Evolutionary conservation across 1,284 basidiomycete species (phyloP).

Genomic region (Cutaneotrichosporon spelunceum): DNA sequence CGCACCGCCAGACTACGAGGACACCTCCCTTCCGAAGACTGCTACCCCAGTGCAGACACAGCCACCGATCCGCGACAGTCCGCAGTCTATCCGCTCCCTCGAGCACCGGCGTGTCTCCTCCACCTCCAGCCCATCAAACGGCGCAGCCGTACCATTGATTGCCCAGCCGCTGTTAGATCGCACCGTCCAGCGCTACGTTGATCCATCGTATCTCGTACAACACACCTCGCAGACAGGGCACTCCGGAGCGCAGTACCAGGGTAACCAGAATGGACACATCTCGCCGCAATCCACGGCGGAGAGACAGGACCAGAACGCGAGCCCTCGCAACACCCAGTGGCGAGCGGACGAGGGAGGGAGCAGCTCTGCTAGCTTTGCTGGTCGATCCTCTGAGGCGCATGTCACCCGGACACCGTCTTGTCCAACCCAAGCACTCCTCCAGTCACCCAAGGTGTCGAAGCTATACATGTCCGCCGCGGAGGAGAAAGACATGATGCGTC

Average conservation of each 20-base stretch:
- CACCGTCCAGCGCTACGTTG: too few relatives aligned
- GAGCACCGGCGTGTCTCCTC: background rate
- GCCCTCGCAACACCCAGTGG: constrained; percentile 47
- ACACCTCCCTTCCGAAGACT: constrained; percentile 7
- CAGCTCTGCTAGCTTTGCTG: background rate
- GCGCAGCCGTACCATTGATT: background rate
- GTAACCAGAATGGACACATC: background rate
- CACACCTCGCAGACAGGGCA: too few relatives aligned
- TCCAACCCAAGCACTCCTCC: background rate
- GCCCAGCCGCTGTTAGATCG: constrained; percentile 1
- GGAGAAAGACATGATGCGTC: constrained; percentile 30
- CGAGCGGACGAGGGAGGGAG: constrained; percentile 11
- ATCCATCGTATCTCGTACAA: too few relatives aligned
- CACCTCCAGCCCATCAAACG: background rate
- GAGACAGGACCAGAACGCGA: background rate
- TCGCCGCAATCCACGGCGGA: constrained; percentile 11
- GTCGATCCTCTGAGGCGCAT: background rate
- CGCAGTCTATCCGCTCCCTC: background rate
- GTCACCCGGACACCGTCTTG: background rate
- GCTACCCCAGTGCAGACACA: background rate
- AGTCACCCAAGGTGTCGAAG: background rate
- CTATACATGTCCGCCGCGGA: constrained; percentile 20
- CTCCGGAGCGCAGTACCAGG: constrained; percentile 40
- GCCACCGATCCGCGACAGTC: constrained; percentile 2
- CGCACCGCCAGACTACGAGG: constrained; percentile 20